phyloP scores from a whole-genome alignment of 441 rosid species.

The Lepidium campestre region DNA sequence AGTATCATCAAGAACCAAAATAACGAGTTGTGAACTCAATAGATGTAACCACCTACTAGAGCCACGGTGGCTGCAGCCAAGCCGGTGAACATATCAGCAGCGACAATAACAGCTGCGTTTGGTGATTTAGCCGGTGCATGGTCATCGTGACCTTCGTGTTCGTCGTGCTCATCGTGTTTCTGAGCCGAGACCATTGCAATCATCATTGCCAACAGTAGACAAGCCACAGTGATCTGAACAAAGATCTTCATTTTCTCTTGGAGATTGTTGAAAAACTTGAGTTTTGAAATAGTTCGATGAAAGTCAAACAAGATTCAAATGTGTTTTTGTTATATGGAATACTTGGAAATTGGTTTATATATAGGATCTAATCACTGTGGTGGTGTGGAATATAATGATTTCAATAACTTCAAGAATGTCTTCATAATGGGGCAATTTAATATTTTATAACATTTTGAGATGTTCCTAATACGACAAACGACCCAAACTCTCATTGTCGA shows the following conservation, averaged over 20 bases:
- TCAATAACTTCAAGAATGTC: no score
- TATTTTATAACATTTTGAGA: no score
- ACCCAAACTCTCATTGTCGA: no score
- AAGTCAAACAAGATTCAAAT: not conserved
- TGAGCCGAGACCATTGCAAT: slow-evolving; percentile 11
- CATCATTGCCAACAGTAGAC: slow-evolving; percentile 4
- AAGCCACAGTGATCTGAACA: slow-evolving; percentile 17
- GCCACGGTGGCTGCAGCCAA: slow-evolving; percentile 15
- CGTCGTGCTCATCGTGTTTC: not conserved
- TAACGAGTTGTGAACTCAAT: not conserved
- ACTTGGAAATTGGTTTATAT: not conserved
- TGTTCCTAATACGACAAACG: no score
- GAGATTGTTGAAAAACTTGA: not conserved
- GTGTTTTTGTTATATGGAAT: not conserved
- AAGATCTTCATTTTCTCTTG: slow-evolving; percentile 5
- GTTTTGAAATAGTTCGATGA: not conserved
- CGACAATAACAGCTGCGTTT: not conserved
- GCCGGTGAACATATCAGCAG: slow-evolving; percentile 17
- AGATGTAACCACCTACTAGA: slow-evolving; percentile 14
- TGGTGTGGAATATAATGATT: not conserved
- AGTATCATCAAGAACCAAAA: no score
- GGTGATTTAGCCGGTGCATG: slow-evolving; percentile 16
- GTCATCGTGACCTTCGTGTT: slow-evolving; percentile 1
- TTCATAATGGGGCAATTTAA: no score
- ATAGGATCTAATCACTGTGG: not conserved